Conservation (phyloP, 2,329 filamentous ascomycete genomes). For the Hypoxylon sp. region DNA sequence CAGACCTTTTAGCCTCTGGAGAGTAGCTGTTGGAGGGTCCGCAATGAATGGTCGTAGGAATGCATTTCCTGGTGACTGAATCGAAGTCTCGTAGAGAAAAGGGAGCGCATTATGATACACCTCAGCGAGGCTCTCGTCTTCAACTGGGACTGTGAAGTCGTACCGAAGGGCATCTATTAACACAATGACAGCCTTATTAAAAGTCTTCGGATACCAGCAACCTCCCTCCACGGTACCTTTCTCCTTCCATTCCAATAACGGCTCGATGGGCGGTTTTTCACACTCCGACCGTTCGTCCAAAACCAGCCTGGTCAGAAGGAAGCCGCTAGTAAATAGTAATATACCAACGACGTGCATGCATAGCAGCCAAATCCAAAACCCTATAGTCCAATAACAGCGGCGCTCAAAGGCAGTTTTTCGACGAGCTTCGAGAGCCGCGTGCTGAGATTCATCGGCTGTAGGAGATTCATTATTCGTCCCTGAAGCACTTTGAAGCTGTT, state of each 20-base stretch:
- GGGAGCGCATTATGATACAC: conserved; percentile 91
- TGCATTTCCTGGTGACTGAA: conserved; percentile 80
- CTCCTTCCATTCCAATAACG: conserved; percentile 58
- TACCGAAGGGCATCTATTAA: conserved; percentile 95
- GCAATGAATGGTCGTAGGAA: conserved; percentile 96
- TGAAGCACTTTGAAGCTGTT: conserved; percentile 58
- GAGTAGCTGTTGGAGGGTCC: conserved; percentile 92
- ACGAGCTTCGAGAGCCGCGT: conserved; percentile 61
- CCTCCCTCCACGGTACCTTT: conserved; percentile 69
- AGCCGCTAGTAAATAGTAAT: conserved; percentile 93
- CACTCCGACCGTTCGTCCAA: conserved; percentile 82
- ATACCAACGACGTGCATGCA: conserved; percentile 84
- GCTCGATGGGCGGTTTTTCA: conserved; percentile 74
- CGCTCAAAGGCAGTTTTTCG: conserved; percentile 65
- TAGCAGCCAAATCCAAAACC: conserved; percentile 78
- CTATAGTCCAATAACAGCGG: conserved; percentile 70
- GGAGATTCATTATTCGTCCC: conserved; percentile 52
- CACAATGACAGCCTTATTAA: conserved; percentile 90
- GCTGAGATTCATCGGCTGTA: conserved; percentile 60
- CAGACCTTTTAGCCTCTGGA: conserved; percentile 92
- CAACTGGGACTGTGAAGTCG: conserved; percentile 91
- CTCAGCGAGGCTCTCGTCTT: conserved; percentile 64
- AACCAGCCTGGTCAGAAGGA: conserved; percentile 88
- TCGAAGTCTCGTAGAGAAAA: conserved; percentile 85
- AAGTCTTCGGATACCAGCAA: conserved; percentile 97